Base-by-base conservation (phyloP, 2,329 filamentous ascomycete genomes). In the Colletotrichum sp. region DNA sequence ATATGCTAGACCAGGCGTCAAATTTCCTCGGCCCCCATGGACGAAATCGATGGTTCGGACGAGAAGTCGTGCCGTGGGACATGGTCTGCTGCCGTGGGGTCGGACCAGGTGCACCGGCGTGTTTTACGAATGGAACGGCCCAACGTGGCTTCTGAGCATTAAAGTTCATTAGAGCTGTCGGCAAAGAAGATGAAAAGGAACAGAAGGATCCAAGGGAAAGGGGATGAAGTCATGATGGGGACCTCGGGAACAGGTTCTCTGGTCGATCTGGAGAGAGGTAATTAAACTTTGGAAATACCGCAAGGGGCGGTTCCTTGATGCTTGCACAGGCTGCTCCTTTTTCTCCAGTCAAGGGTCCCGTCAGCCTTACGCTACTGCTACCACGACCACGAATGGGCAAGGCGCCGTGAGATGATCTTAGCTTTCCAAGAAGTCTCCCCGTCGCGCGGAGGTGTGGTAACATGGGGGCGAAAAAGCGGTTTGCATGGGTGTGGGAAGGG, bases 351-450 rank as follows among this genome's bases (percentile, higher is more conserved):
- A 30, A 69, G 73, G 69, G 69, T 67, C 56, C 43, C 27, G 22
- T 75, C 73, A 75, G 70, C 73, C 73, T 75, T 72, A 75, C 27
- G 55, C 73, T 56, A 36, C 39, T 75, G 64, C 73, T 75, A 65
- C 64, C 32, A 75, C 62, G 30, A 75, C 39, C 39, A 48, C 39
- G 18, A 48, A 48, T 34, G n/a, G 62, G 30, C 56, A 43, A 66
- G 43, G 69, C 73, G 22, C 30, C 69, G 28, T 62, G 39, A 75
- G 69, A 73, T 68, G 56, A 73, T 65, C 62, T 64, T 65, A 30
- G 70, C 62, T 68, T 56, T 32, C 55, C 32, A 39, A 52, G 48
- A 43, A 48, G 39, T n/a, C 39, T 55, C 71, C 64, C 60, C 73
- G 69, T 62, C 70, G 39, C 36, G 36, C 56, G 64, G 64, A 62